Percentiles rank a stretch among this genome's conserved stretches.
These are phyloP conservation scores for Saccharomycopsis microspora DNA, from an alignment of 805 yeast genomes.

Conservation along the genomic window DNA sequence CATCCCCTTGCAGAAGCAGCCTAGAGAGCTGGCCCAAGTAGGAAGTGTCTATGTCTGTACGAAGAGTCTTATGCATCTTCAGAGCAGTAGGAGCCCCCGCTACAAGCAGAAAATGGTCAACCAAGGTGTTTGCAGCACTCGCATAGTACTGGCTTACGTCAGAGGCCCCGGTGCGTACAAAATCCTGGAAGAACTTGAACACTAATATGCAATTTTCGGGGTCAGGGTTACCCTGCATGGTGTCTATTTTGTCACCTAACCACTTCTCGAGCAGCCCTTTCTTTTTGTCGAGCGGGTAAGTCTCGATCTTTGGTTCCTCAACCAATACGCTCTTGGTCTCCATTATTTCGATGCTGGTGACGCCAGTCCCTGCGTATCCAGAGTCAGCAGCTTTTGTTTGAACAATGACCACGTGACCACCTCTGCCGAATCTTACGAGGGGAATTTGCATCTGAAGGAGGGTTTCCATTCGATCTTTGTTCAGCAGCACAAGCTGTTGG, in stretches of 20 bases:
- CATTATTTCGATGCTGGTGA: background rate
- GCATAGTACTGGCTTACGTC: background rate
- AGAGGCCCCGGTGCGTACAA: background rate
- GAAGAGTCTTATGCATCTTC: background rate
- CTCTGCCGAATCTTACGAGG: constrained; percentile 4
- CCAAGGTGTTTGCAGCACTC: constrained; percentile 1
- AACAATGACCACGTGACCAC: constrained; percentile 8
- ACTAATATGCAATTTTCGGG: constrained; percentile 5
- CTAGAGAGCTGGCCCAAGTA: constrained; percentile 3
- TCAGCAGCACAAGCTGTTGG: background rate
- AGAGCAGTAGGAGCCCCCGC: background rate
- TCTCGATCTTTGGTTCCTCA: constrained; percentile 3
- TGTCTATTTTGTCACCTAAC: constrained; percentile 6
- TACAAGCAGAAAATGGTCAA: constrained; percentile 10
- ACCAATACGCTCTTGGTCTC: constrained; percentile 5
- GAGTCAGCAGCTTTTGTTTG: background rate
- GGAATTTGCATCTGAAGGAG: constrained; percentile 13
- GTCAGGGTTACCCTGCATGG: constrained; percentile 1
- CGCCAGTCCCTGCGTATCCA: background rate
- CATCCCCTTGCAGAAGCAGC: background rate
- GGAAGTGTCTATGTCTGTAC: constrained; percentile 3
- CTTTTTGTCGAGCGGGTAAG: constrained; percentile 15
- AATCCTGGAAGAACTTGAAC: constrained; percentile 7
- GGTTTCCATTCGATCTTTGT: constrained; percentile 8
- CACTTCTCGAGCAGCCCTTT: constrained; percentile 12